Evolutionary conservation across 2,329 filamentous ascomycete genomes (phyloP).

Genomic region (Nemania serpens): DNA sequence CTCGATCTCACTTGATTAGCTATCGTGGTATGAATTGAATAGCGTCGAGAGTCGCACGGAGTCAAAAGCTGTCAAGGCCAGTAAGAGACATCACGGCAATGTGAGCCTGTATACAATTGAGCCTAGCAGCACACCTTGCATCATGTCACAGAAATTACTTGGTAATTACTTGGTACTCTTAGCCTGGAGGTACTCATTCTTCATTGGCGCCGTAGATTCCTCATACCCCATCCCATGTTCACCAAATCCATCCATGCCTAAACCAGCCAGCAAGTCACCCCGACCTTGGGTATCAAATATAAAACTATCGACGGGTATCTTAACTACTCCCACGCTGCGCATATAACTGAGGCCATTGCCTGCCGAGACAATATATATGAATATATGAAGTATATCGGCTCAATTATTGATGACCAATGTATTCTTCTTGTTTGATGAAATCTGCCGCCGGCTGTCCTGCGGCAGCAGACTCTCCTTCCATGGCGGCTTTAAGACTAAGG

Average conservation of each 20-base stretch:
- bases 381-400: not conserved
- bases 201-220: slow-evolving; percentile 2
- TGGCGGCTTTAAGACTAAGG: slow-evolving; percentile 36
- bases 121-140: slow-evolving; percentile 20
- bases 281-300: slow-evolving; percentile 28
- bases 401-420: slow-evolving; percentile 4
- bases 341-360: not conserved
- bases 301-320: slow-evolving; percentile 15
- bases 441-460: slow-evolving; percentile 19
- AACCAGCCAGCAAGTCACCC: slow-evolving; percentile 21
- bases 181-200: slow-evolving; percentile 12
- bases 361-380: not conserved
- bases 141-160: slow-evolving; percentile 25
- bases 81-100: too few species aligned
- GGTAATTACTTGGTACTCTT: not conserved
- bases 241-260: slow-evolving; percentile 10
- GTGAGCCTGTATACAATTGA: slow-evolving; percentile 15
- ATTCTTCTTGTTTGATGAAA: slow-evolving; percentile 27
- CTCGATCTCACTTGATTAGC: too few species aligned
- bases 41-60: too few species aligned
- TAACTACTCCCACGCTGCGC: not conserved
- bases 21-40: too few species aligned
- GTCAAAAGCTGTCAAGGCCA: too few species aligned
- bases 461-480: slow-evolving; percentile 31
- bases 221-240: slow-evolving; percentile 11